Percentiles rank a stretch among this genome's conserved stretches.
Conservation (phyloP, 2,329 filamentous ascomycete species). For the Fusarium aywerte region DNA sequence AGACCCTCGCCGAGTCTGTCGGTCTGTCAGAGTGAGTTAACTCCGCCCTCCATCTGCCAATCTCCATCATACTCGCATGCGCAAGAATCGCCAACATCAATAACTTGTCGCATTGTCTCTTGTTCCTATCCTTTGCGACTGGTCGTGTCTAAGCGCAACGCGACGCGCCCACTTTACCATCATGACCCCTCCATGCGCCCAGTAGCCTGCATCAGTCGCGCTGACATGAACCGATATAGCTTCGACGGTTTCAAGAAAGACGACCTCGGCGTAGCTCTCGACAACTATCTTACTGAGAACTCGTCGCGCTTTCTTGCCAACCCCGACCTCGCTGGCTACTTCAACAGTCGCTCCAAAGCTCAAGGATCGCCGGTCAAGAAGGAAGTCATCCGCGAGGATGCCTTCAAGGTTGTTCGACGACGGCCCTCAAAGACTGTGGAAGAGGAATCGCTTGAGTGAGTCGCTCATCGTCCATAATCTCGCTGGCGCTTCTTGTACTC, state of each 20-base stretch:
- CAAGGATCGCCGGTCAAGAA: conserved; percentile 71
- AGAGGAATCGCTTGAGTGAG: conserved; percentile 60
- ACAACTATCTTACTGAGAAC: conserved; percentile 78
- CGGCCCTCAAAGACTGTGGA: conserved; percentile 58
- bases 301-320: conserved; percentile 71
- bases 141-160: conserved; percentile 27
- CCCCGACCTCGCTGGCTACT: conserved; percentile 77
- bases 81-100: neutral
- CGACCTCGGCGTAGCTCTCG: conserved; percentile 80
- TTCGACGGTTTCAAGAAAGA: conserved; percentile 78
- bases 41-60: neutral
- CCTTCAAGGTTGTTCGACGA: conserved; percentile 60
- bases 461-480: conserved; percentile 29
- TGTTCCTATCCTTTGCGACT: conserved; percentile 33
- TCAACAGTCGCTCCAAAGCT: conserved; percentile 71
- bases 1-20: conserved; percentile 76
- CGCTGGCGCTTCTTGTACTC: conserved; percentile 22
- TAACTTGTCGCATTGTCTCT: conserved; percentile 13
- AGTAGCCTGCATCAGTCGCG: neutral
- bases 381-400: conserved; percentile 55
- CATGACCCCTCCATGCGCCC: conserved; percentile 20
- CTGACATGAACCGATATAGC: conserved; percentile 56
- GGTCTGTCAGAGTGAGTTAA: conserved; percentile 75
- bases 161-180: conserved; percentile 33
- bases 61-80: conserved; percentile 2